phyloP scores from a whole-genome alignment of 148 eudicot genomes.

The Polygonum maritimum region DNA sequence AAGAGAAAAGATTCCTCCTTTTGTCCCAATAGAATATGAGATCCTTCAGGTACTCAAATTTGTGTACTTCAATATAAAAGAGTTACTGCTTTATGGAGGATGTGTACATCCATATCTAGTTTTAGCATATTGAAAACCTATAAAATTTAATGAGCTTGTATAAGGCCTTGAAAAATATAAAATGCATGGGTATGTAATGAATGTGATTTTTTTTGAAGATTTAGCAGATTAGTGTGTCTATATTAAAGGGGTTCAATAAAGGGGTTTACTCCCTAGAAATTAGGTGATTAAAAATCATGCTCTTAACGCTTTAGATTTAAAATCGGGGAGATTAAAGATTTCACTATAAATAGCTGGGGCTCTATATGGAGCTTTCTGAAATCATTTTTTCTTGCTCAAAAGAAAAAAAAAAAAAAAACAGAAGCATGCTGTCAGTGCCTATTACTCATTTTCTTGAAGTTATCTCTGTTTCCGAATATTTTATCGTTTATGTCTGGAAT shows the following conservation, averaged over 20 bases:
- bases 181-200: background rate
- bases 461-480: background rate
- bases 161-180: background rate
- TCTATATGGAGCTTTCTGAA: background rate
- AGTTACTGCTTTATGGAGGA: background rate
- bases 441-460: background rate
- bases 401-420: too few species aligned
- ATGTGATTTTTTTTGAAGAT: background rate
- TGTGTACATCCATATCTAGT: background rate
- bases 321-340: background rate
- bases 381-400: too few species aligned
- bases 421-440: background rate
- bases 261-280: background rate
- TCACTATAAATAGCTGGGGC: background rate
- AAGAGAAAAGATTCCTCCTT: slow-evolving; percentile 57
- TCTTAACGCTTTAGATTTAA: background rate
- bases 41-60: slow-evolving; percentile 63
- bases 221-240: background rate
- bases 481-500: background rate
- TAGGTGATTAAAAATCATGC: background rate
- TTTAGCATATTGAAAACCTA: background rate
- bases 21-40: slow-evolving; percentile 48
- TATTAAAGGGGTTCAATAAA: background rate
- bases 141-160: background rate
- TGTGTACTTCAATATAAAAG: background rate